phyloP scores from a whole-genome alignment of 805 yeast species.

The Tetrapisispora iriomotensis region DNA sequence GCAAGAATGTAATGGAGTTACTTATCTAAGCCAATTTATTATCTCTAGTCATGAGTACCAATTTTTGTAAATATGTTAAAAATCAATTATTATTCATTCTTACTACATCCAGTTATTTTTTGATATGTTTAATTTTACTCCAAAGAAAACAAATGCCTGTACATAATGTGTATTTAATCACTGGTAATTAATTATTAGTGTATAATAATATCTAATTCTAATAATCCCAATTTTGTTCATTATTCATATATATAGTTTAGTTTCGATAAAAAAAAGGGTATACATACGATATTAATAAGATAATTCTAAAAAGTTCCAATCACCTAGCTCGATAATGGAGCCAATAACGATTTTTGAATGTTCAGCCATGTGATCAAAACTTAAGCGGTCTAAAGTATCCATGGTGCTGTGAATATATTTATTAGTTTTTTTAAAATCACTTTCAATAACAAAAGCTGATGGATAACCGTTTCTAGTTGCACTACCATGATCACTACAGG shows the following conservation, averaged over 20 bases:
- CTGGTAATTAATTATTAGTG: neutral
- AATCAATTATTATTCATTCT: neutral
- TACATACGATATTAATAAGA: neutral
- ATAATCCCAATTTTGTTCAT: no score
- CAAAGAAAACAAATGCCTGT: conserved; percentile 1
- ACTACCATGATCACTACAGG: conserved; percentile 88
- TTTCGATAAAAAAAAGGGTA: neutral
- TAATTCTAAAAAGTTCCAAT: conserved; percentile 15
- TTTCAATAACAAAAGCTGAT: conserved; percentile 71
- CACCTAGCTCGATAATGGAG: conserved; percentile 56
- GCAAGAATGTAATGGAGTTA: neutral
- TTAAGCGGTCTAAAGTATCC: conserved; percentile 76
- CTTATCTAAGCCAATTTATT: no score
- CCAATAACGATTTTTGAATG: conserved; percentile 73
- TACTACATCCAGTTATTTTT: no score
- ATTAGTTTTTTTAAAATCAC: conserved; percentile 52
- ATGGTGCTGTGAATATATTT: conserved; percentile 65
- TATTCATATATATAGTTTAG: no score
- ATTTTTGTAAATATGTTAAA: no score
- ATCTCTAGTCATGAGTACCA: no score
- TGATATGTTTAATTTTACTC: no score
- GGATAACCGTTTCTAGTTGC: conserved; percentile 81
- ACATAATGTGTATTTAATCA: conserved; percentile 3
- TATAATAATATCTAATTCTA: no score
- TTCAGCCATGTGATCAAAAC: conserved; percentile 68